Evolutionary conservation across 768 basidiomycete genomes (phyloP), one percentile per base, ranked within the genome.

Genomic region (Epithele typhae): DNA sequence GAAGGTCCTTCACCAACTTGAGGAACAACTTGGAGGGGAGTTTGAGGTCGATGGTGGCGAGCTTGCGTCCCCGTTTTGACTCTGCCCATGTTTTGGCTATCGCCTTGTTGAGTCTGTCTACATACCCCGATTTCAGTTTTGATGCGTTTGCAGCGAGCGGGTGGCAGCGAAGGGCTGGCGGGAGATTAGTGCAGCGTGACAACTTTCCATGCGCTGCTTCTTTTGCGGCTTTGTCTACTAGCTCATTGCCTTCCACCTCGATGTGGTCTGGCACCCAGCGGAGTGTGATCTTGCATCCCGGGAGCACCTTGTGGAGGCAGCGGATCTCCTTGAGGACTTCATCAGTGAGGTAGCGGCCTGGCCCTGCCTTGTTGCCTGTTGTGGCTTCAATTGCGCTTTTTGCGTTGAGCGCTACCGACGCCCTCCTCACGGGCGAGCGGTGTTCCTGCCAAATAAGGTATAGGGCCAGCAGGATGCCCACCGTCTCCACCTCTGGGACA

Each of bases 401-500:
- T 24, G 14, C 18, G 40, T 41, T 25, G 3, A 27, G 15, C 15
- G 23, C 23, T 9, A 41, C 14, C 3, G 22, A 21, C 2, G 25
- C 6, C 6, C 7, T 14, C 24, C 37, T 3, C 4, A 12, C 2
- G 5, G 21, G 6, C 19, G 8, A 7, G 8, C n/a, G 37, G 5
- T 21, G 14, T 11, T 21, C 25, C 54, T 41, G 11, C 27, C 37
- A 4, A 34, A 30, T 25, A 5, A 69, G 25, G 5, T 68, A 49
- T 4, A 64, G 45, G 1, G 58, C 17, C 5, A 70, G 43, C 0
- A 60, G 30, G 5, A 64, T 32, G 0, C 65, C 67, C 8, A 64
- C 55, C 1, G 51, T 21, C 36, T 69, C 64, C 2, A 51, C 65
- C 39, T 66, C 60, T 25, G 58, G 61, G 0, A 63, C 59, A 0